Percentiles rank a stretch among this genome's conserved stretches.
phyloP scores from a whole-genome alignment of 2,329 filamentous ascomycete genomes.

The Drechslerella coelobrocha region DNA sequence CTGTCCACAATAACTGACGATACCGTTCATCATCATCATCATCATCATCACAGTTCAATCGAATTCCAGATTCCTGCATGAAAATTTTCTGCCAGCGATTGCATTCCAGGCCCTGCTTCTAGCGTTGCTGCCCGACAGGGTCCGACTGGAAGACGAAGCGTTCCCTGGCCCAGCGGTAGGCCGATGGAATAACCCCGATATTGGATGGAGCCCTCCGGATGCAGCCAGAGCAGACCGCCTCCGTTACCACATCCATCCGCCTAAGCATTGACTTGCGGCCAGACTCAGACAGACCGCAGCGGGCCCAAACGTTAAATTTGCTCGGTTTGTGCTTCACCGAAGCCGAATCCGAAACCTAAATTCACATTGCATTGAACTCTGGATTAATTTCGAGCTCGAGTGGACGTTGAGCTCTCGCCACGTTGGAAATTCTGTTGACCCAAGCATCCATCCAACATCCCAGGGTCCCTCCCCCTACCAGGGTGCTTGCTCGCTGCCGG shows the following conservation, averaged over 20 bases:
- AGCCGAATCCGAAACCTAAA: background rate
- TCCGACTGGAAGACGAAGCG: background rate
- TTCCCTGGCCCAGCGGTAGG: background rate
- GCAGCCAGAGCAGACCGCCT: background rate
- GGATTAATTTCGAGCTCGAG: background rate
- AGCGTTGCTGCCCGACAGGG: background rate
- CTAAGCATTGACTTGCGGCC: background rate
- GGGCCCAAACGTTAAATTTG: background rate
- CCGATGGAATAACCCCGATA: background rate
- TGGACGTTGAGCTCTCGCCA: background rate
- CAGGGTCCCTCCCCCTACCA: conserved; percentile 4
- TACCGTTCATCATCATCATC: too few species aligned
- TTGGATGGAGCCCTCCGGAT: background rate
- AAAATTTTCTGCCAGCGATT: background rate
- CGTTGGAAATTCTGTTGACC: conserved; percentile 8
- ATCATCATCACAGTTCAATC: background rate
- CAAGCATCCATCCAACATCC: background rate
- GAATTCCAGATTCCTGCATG: background rate
- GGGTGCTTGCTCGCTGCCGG: conserved; percentile 8
- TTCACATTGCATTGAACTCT: background rate
- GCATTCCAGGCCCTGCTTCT: background rate
- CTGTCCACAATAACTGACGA: too few species aligned
- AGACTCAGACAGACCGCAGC: background rate
- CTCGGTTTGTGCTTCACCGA: background rate
- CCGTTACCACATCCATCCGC: background rate